Percentiles rank a stretch among this genome's conserved stretches.
These are phyloP conservation scores for Boletus speciosus DNA, from an alignment of 768 basidiomycete genomes.

Conservation along the genomic window DNA sequence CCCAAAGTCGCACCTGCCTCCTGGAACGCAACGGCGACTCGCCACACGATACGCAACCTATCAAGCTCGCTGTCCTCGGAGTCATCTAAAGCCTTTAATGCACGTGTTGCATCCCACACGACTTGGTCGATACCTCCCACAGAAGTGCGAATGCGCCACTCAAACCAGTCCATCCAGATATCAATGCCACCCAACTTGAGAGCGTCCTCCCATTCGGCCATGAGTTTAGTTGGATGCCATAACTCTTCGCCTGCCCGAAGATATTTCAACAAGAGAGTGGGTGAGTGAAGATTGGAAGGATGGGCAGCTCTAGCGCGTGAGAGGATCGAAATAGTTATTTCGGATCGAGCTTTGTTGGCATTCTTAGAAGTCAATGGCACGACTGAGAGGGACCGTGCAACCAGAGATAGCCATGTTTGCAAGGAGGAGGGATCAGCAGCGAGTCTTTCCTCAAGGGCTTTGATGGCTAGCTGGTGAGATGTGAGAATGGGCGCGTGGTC, in stretches of 20 bases:
- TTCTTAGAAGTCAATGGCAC: constrained; percentile 67
- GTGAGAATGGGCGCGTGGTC: constrained; percentile 35
- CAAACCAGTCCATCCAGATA: constrained; percentile 78
- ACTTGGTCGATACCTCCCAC: constrained; percentile 50
- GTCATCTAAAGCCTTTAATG: constrained; percentile 40
- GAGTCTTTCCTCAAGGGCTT: constrained; percentile 55
- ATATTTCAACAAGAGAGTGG: constrained; percentile 55
- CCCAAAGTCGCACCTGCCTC: constrained; percentile 56
- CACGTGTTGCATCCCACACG: constrained; percentile 48
- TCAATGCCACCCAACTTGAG: constrained; percentile 49
- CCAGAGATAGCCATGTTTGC: constrained; percentile 58
- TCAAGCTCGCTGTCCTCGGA: constrained; percentile 47
- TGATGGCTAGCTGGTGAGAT: constrained; percentile 58
- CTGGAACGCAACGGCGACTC: constrained; percentile 56
- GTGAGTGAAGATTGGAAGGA: constrained; percentile 47
- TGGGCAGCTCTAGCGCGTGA: constrained; percentile 59
- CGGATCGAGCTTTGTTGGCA: constrained; percentile 61
- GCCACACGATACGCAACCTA: constrained; percentile 67
- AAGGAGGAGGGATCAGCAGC: constrained; percentile 48
- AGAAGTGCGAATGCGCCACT: constrained; percentile 60
- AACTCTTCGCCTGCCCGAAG: constrained; percentile 70
- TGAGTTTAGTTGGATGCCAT: constrained; percentile 56
- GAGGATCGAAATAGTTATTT: constrained; percentile 67
- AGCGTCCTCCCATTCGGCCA: constrained; percentile 68
- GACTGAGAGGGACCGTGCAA: constrained; percentile 59